Evolutionary conservation across 345 rosid genomes (phyloP).

Genomic region (Ailanthus altissimus): DNA sequence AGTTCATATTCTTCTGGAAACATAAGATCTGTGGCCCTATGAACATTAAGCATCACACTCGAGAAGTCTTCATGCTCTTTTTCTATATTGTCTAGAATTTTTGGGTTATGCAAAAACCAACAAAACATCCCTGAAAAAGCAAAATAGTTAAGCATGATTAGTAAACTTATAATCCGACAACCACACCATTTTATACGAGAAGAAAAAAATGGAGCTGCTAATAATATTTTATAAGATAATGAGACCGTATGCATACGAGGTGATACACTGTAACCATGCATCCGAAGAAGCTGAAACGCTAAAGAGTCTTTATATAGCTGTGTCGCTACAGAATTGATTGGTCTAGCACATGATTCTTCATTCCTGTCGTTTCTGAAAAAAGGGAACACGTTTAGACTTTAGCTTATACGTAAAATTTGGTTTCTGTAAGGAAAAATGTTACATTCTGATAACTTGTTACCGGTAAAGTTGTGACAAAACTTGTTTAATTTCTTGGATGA

Average conservation of each 20-base stretch:
- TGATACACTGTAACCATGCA: slow-evolving; percentile 49
- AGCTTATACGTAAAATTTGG: background rate
- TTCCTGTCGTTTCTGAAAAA: slow-evolving; percentile 35
- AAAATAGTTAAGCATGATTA: background rate
- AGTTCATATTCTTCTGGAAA: slow-evolving; percentile 54
- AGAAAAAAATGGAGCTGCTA: background rate
- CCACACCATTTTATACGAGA: background rate
- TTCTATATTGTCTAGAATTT: slow-evolving; percentile 35
- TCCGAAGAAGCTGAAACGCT: slow-evolving; percentile 57
- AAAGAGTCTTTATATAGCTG: slow-evolving; percentile 54
- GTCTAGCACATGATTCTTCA: slow-evolving; percentile 1
- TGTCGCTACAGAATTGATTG: slow-evolving; percentile 14
- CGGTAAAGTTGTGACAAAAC: slow-evolving; percentile 42
- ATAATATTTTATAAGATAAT: no score
- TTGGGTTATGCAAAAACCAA: slow-evolving; percentile 51
- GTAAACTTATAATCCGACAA: background rate
- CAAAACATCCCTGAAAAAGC: slow-evolving; percentile 47
- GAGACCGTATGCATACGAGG: slow-evolving; percentile 41
- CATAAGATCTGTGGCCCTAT: slow-evolving; percentile 62
- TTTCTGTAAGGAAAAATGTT: background rate
- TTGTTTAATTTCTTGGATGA: slow-evolving; percentile 43
- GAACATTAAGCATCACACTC: slow-evolving; percentile 44
- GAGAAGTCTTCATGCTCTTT: slow-evolving; percentile 35
- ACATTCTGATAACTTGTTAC: slow-evolving; percentile 23
- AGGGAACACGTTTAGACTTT: no score